Conservation (phyloP, 1,284 basidiomycete genomes). For the Ceratobasidium sp. region DNA sequence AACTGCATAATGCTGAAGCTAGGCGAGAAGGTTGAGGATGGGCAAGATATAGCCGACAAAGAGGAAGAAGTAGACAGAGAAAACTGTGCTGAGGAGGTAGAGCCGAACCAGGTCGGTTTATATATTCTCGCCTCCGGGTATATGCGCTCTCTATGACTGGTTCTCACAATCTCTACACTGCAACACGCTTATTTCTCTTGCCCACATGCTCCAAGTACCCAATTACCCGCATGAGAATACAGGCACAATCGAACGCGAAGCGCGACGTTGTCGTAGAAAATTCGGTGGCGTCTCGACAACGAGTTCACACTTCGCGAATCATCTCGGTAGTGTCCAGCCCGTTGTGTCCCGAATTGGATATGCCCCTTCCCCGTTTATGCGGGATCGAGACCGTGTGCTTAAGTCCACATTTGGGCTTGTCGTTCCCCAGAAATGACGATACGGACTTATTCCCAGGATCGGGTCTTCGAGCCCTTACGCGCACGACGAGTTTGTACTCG, state of each 20-base stretch:
- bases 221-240: background rate
- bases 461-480: background rate
- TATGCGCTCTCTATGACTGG: background rate
- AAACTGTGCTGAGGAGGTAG: slow-evolving; percentile 1
- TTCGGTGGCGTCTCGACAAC: background rate
- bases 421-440: background rate
- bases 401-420: background rate
- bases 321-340: background rate
- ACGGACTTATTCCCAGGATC: background rate
- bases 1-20: slow-evolving; percentile 3
- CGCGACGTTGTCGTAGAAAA: slow-evolving; percentile 9
- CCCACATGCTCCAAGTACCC: background rate
- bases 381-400: background rate
- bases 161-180: too few species aligned
- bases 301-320: background rate
- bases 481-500: background rate
- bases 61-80: background rate
- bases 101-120: background rate
- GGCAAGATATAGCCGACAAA: background rate
- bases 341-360: background rate
- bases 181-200: background rate
- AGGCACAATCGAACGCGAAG: background rate
- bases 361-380: background rate
- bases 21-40: background rate
- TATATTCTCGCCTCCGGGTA: background rate